Conservation (phyloP, 805 yeast genomes). For the Geotrichum ghanense region DNA sequence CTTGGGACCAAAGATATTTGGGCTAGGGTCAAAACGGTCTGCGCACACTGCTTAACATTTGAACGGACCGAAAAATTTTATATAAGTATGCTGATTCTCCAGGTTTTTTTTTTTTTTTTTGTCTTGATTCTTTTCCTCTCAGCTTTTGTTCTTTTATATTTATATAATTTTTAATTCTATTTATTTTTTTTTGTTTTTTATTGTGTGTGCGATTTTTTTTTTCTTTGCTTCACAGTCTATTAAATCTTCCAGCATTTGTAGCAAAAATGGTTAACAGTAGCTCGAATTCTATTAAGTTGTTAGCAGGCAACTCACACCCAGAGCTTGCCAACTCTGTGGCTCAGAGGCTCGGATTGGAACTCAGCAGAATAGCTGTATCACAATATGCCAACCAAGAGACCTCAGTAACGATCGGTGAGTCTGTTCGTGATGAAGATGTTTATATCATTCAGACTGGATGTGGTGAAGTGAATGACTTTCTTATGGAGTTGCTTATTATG, state of each 20-base stretch:
- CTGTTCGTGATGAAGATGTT: slow-evolving; percentile 85
- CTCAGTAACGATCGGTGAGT: slow-evolving; percentile 76
- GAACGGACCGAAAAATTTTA: neutral
- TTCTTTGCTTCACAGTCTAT: neutral
- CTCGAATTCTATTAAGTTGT: slow-evolving; percentile 42
- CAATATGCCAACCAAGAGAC: slow-evolving; percentile 85
- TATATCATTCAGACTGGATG: slow-evolving; percentile 77
- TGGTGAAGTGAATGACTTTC: slow-evolving; percentile 73
- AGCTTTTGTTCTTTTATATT: neutral
- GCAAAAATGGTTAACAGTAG: slow-evolving; percentile 4
- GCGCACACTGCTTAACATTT: too few species aligned
- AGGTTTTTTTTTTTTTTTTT: too few species aligned
- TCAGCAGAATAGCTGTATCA: slow-evolving; percentile 69
- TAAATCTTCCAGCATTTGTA: neutral
- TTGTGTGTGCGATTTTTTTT: neutral
- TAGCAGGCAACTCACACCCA: slow-evolving; percentile 77
- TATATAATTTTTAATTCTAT: neutral
- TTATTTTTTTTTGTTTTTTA: neutral
- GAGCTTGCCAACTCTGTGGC: slow-evolving; percentile 68
- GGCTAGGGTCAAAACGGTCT: too few species aligned
- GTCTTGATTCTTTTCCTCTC: neutral
- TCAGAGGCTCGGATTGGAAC: slow-evolving; percentile 47
- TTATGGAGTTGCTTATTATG: slow-evolving; percentile 81
- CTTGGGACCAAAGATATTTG: too few species aligned
- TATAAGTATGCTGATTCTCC: neutral